Evolutionary conservation across 352 stramenopile species (phyloP).

Genomic region (Pythium periplocum): DNA sequence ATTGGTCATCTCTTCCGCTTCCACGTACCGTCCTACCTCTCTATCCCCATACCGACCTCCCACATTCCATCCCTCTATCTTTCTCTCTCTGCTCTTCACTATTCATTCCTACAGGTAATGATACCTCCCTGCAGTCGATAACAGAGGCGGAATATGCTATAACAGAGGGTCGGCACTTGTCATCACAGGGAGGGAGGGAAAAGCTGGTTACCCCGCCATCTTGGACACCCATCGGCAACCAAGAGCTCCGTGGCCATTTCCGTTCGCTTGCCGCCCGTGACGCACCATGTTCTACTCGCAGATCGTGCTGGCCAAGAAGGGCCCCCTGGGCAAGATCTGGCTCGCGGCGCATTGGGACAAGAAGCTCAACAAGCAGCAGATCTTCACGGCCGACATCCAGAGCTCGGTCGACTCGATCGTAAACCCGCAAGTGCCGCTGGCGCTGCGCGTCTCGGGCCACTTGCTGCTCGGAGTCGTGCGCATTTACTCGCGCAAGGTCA

Average conservation of each 20-base stretch:
- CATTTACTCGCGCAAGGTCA: slow-evolving; percentile 98
- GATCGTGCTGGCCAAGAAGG: slow-evolving; percentile 99
- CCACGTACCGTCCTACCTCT: slow-evolving; percentile 1
- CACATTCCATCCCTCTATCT: too few relatives aligned
- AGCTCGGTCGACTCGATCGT: slow-evolving; percentile 96
- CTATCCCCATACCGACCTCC: not conserved
- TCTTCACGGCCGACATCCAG: slow-evolving; percentile 97
- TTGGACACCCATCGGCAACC: not conserved
- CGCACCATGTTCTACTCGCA: slow-evolving; percentile 99
- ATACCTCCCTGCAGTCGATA: slow-evolving; percentile 1
- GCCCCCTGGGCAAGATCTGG: slow-evolving; percentile 98
- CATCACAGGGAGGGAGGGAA: slow-evolving; percentile 7
- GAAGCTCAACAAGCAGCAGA: slow-evolving; percentile 98
- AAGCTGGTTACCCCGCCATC: not conserved
- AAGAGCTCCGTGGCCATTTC: not conserved
- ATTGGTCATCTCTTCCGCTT: slow-evolving; percentile 1
- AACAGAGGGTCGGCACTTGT: slow-evolving; percentile 2
- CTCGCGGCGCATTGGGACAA: slow-evolving; percentile 99
- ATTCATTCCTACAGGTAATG: too few relatives aligned
- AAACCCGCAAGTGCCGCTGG: slow-evolving; percentile 95
- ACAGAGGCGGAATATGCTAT: not conserved
- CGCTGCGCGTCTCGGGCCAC: slow-evolving; percentile 96
- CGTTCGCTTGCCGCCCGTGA: not conserved
- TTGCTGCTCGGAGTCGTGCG: slow-evolving; percentile 97
- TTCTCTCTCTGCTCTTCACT: too few relatives aligned